Evolutionary conservation across 2,329 filamentous ascomycete species (phyloP), one percentile per base, ranked within the genome.

Genomic region (Xylaria sp.): DNA sequence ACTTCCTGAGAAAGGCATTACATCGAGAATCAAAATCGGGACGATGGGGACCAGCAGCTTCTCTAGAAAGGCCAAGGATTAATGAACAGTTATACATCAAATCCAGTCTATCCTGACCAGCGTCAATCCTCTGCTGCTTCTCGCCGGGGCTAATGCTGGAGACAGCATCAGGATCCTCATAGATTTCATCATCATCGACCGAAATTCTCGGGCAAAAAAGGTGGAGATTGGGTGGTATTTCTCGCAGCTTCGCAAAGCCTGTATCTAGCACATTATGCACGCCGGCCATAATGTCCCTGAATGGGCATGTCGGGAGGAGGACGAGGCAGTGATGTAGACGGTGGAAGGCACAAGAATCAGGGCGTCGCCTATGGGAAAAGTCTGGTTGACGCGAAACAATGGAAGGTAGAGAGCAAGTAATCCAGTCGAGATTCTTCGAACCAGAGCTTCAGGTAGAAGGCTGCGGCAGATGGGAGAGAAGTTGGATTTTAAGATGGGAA

Each of bases 11-110:
- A 47, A 86, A 86, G 12, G 82, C 78, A 70, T 91, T 87, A 23
- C 92, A 82, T 23, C 86, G 84, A 5, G 80, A 75, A 61, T 83
- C 85, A 74, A 93, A 91, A 71, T 88, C 86, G 16, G 84, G 82
- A 50, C 90, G 83, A 80, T 91, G 86, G 68, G 85, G 83, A 32
- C 87, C 86, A 2, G 87, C 86, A 60, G 87, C 85, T 57, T 89
- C 87, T 58, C 87, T 84, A 64, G 86, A 86, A 69, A 92, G 88
- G 21, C 90, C 92, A 64, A 93, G 84, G 16, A 94, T 86, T 50
- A 92, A 83, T 70, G 90, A 90, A 68, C 89, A 91, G 76, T 87
- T 88, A 71, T 92, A 89, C 60, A 90, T 89, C 37, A 88, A 84
- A 69, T 90, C 83, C 68, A 89, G 83, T 37, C 92, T 85, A 9